phyloP scores from a whole-genome alignment of 2,329 filamentous ascomycete species.

The Calonectria pauciramosa region DNA sequence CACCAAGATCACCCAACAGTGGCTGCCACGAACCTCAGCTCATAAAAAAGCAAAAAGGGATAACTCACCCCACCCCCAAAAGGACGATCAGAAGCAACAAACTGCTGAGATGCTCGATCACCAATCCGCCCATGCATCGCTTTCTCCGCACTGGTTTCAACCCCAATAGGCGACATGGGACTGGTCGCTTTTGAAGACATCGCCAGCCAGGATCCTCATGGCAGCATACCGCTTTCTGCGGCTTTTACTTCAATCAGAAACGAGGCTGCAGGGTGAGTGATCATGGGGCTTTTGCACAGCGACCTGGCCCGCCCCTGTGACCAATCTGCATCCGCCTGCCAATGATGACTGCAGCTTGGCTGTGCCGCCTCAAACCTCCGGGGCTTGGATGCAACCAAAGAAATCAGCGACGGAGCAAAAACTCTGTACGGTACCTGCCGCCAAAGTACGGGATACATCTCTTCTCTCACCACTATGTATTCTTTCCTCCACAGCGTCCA shows the following conservation, averaged over 20 bases:
- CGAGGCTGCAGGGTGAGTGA: slow-evolving; percentile 17
- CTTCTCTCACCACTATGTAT: neutral
- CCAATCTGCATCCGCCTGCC: slow-evolving; percentile 16
- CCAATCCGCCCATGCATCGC: neutral
- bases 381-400: slow-evolving; percentile 8
- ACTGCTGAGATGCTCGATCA: neutral
- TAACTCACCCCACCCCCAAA: slow-evolving; percentile 2
- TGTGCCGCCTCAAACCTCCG: slow-evolving; percentile 13
- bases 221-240: slow-evolving; percentile 7
- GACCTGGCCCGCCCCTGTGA: slow-evolving; percentile 9
- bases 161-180: neutral
- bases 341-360: slow-evolving; percentile 24
- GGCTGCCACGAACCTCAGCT: neutral
- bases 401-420: neutral
- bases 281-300: slow-evolving; percentile 15
- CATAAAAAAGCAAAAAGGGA: slow-evolving; percentile 4
- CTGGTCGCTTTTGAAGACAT: neutral
- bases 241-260: slow-evolving; percentile 14
- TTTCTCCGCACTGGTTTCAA: slow-evolving; percentile 3
- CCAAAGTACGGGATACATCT: neutral
- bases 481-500: neutral
- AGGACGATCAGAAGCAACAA: slow-evolving; percentile 1
- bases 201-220: neutral
- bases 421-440: neutral
- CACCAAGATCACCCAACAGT: neutral